Base-by-base conservation (phyloP, 1,139 yeast species). In the Candida neerlandica region DNA sequence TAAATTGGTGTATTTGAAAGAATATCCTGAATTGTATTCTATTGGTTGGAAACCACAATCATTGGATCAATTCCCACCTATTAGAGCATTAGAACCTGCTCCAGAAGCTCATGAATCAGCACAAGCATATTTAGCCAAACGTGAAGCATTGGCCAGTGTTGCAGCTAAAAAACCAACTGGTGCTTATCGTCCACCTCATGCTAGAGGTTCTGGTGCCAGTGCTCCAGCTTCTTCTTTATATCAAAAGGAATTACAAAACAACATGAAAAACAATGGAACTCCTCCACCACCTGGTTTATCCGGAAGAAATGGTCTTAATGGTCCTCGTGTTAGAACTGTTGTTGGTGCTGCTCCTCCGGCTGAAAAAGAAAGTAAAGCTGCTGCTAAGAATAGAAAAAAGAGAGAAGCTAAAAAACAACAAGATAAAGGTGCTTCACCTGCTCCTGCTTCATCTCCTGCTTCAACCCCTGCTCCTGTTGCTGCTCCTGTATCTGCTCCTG, bases 111-210 rank as follows among this genome's bases (percentile, higher is more conserved):
- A 92, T 63, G 71, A 73, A 49, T 83, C 90, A 45, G 89, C 89
- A 14, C 69, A 75, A 45, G 88, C 82, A 49, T 83, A 65, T 58
- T 60, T 80, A 61, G 75, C 76, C 34, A 74, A 79, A 55, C 78
- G 77, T 54, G 70, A 63, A 37, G 72, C 70, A 21, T 59, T 70
- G 9, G 69, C 69, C 26, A 68, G 67, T 44, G 72, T 73, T 30
- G 72, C 79, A 10, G 69, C 71, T 5, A 64, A 69, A 49, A 85
- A 84, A 62, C 85, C 89, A 41, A 79, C 82, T 33, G 96, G 96
- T 51, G 98, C 97, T 29, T 92, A 92, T 69, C 83, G 96, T 67
- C 98, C 98, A 30, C 98, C 98, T 7, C 97, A 91, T 67, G 97
- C 97, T 9, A 81, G 97, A 70, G 79, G 77, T 52, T 58, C 67